These are phyloP conservation scores for Bjerkandera adusta DNA, from an alignment of 1,284 basidiomycete species.

Conservation along the genomic window DNA sequence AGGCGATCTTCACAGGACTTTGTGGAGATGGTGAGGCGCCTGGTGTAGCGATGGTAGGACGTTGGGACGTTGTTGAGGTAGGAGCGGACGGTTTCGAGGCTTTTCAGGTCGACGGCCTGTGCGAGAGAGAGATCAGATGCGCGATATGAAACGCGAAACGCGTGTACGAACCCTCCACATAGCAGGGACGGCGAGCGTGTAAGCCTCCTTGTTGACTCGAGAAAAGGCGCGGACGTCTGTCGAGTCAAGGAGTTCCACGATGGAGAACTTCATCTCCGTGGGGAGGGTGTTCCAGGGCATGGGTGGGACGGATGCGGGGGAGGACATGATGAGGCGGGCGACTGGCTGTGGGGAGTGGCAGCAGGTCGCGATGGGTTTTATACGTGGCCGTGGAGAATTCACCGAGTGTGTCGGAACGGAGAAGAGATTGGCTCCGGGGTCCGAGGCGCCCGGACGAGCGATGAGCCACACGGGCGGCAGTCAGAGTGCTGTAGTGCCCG, in stretches of 20 bases:
- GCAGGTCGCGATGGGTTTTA: too few species aligned
- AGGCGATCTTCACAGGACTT: conserved; percentile 24
- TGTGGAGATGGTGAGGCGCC: conserved; percentile 53
- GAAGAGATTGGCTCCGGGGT: too few species aligned
- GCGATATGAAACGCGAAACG: neutral
- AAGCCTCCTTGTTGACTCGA: conserved; percentile 43
- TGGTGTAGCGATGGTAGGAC: conserved; percentile 51
- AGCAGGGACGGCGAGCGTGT: conserved; percentile 53
- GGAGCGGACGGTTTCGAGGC: conserved; percentile 40
- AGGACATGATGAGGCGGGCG: conserved; percentile 6
- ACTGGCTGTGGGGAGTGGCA: conserved; percentile 8
- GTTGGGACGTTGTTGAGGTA: conserved; percentile 59
- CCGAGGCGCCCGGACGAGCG: neutral
- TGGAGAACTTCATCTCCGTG: conserved; percentile 58
- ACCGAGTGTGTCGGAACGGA: conserved; percentile 1
- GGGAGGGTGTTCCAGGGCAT: conserved; percentile 55
- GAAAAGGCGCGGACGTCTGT: conserved; percentile 40
- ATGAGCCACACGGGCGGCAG: neutral
- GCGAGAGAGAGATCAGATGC: conserved; percentile 5
- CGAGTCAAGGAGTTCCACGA: conserved; percentile 49
- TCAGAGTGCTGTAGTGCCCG: too few species aligned
- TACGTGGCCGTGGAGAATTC: too few species aligned
- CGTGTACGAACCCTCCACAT: conserved; percentile 50
- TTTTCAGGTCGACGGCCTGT: conserved; percentile 44
- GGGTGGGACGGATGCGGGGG: conserved; percentile 13